Conservation (phyloP, 192 early-diverging fungal species). For the Coemansia sp. region DNA sequence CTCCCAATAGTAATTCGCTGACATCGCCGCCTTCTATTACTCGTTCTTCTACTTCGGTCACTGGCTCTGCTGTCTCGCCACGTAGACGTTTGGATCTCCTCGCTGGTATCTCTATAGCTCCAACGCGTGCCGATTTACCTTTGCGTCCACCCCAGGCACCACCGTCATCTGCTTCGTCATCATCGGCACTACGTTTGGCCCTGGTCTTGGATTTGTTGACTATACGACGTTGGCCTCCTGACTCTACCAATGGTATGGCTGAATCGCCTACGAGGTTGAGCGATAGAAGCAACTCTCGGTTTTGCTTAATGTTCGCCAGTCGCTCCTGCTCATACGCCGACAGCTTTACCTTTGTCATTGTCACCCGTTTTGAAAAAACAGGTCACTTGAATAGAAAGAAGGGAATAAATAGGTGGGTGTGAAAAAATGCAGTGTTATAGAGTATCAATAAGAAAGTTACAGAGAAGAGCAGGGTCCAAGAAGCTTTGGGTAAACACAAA, state of each 20-base stretch:
- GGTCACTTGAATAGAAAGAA: not conserved
- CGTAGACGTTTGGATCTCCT: constrained; percentile 47
- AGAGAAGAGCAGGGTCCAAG: not conserved
- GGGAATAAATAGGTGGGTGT: not conserved
- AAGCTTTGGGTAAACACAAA: not conserved
- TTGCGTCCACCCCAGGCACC: constrained; percentile 22
- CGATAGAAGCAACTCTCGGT: constrained; percentile 62
- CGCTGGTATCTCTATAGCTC: constrained; percentile 18
- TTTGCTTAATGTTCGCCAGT: constrained; percentile 64
- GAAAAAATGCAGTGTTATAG: not conserved
- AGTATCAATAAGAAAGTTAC: not conserved
- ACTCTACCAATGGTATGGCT: not conserved
- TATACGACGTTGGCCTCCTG: constrained; percentile 3
- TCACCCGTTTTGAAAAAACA: not conserved
- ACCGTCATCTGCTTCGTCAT: constrained; percentile 5
- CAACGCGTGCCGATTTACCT: not conserved
- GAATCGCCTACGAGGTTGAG: constrained; percentile 44
- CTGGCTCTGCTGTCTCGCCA: constrained; percentile 45
- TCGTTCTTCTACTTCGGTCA: constrained; percentile 28
- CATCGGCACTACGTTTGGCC: constrained; percentile 9
- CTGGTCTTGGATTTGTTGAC: constrained; percentile 6
- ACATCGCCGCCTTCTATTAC: constrained; percentile 47
- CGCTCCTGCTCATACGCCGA: constrained; percentile 61
- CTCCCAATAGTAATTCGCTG: constrained; percentile 40
- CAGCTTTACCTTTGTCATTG: constrained; percentile 24